Evolutionary conservation across 1,284 basidiomycete species (phyloP), one percentile per base, ranked within the genome.

Genomic region (Apiotrichum sp.): DNA sequence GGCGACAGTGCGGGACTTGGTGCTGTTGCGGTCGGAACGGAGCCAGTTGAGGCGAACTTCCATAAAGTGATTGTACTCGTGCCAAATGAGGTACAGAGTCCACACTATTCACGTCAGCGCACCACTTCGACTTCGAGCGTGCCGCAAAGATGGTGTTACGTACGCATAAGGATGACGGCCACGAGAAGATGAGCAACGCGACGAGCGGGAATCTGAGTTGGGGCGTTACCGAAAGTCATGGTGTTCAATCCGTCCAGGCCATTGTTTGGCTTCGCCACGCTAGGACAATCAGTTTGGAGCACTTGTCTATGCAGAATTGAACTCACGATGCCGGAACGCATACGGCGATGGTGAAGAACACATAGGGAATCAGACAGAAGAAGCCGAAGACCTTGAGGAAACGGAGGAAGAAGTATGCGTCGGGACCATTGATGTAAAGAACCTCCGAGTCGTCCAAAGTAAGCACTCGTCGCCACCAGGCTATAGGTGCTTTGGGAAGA

Each of bases 381-480:
- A 87, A 55, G 16, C 75, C 69, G 39, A 77, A 74, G 49, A 76
- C 64, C 59, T 74, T 77, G 59, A 74, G 45, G 64, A 79, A 98
- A 54, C 90, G 86, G 47, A 96, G 84, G 67, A 90, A 97, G 71
- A 96, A 86, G 79, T 95, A 98, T 35, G 92, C 89, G 70, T 98
- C 95, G 57, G 90, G 82, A 38, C 95, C 93, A 63, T 96, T 95
- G 58, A 84, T 57, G 80, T 80, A 72, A 61, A 63, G 69, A 50
- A 76, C 61, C 14, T 72, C 62, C 6, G 56, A 56, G 52, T 76
- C 73, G 14, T 67, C 67, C 5, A 65, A 56, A 2, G n/a, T 47
- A 38, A 75, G 65, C 7, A 77, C 63, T 36, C 61, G 58, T 51
- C 62, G 66, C 72, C 71, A 75, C 52, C 64, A 76, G 13, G 60